Evolutionary conservation across 2,329 filamentous ascomycete species (phyloP).

Genomic region (Grosmannia huntii): DNA sequence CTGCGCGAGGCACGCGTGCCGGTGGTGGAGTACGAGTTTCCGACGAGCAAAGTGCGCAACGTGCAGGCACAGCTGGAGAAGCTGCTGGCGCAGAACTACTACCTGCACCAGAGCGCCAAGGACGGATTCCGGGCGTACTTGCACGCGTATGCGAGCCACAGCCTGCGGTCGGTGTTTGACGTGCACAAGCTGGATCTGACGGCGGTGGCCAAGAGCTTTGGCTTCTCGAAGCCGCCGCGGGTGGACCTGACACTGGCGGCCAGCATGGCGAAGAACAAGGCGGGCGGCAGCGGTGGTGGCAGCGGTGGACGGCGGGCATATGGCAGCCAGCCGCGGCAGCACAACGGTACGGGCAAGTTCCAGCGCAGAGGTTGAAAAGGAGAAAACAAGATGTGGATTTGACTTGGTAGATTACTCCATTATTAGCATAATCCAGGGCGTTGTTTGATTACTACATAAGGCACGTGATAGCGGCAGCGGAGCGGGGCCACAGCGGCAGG

Average conservation of each 20-base stretch:
- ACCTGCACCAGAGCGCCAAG: conserved; percentile 77
- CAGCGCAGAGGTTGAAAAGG: conserved; percentile 4
- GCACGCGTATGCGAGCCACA: conserved; percentile 86
- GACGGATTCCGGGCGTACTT: conserved; percentile 80
- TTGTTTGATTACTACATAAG: neutral
- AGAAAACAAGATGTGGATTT: neutral
- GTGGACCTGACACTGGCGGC: conserved; percentile 69
- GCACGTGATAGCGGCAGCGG: neutral
- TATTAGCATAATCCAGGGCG: neutral
- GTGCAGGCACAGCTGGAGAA: conserved; percentile 87
- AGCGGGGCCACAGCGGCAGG: neutral
- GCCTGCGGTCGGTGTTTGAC: conserved; percentile 71
- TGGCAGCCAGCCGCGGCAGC: conserved; percentile 63
- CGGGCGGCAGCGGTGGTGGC: conserved; percentile 24
- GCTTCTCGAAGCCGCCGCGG: conserved; percentile 62
- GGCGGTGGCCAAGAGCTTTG: conserved; percentile 76
- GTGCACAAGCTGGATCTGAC: conserved; percentile 70
- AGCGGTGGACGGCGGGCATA: conserved; percentile 49
- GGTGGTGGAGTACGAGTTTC: conserved; percentile 93
- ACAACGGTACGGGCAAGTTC: conserved; percentile 9
- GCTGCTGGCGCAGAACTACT: conserved; percentile 90
- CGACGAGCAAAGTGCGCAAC: conserved; percentile 80
- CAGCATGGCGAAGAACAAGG: conserved; percentile 63
- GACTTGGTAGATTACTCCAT: no score
- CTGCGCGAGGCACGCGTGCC: conserved; percentile 86